phyloP scores from a whole-genome alignment of 2,329 filamentous ascomycete species.

The Exophiala oligosperma region DNA sequence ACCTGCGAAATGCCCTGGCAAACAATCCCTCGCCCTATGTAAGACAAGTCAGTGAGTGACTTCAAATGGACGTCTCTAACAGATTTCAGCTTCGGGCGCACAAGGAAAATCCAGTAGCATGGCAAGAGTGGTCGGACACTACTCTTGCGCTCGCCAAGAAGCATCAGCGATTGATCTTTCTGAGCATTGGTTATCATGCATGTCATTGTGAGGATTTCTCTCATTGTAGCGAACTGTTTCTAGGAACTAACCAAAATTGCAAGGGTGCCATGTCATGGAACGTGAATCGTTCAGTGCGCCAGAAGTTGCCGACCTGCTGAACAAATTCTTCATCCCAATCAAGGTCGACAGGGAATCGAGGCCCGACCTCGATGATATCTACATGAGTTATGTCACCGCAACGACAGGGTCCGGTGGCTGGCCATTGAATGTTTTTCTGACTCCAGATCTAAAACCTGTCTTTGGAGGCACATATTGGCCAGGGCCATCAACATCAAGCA shows the following conservation, averaged over 20 bases:
- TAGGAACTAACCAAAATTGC: conserved; percentile 4
- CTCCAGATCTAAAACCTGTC: conserved; percentile 86
- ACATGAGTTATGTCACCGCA: conserved; percentile 97
- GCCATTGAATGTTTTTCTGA: conserved; percentile 96
- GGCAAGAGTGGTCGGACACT: conserved; percentile 84
- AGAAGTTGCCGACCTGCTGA: conserved; percentile 78
- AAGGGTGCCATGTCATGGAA: conserved; percentile 87
- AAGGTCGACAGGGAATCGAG: conserved; percentile 92
- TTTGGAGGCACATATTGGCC: conserved; percentile 98
- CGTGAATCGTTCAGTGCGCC: conserved; percentile 86
- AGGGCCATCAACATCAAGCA: conserved; percentile 62
- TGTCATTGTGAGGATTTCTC: conserved; percentile 73
- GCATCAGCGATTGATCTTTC: conserved; percentile 85
- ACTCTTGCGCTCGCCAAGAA: conserved; percentile 73
- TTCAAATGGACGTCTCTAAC: conserved; percentile 3
- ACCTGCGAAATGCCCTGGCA: conserved; percentile 25
- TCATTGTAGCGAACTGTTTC: not conserved
- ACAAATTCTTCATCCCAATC: conserved; percentile 84
- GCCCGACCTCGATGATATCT: conserved; percentile 90
- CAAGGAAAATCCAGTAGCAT: conserved; percentile 78
- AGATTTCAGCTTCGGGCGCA: conserved; percentile 64
- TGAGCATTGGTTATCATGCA: conserved; percentile 92
- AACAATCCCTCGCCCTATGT: conserved; percentile 65
- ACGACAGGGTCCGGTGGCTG: conserved; percentile 88
- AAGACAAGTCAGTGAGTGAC: conserved; percentile 29